phyloP scores from a whole-genome alignment of 75 land plant genomes.

The Sequoiadendron giganteum region DNA sequence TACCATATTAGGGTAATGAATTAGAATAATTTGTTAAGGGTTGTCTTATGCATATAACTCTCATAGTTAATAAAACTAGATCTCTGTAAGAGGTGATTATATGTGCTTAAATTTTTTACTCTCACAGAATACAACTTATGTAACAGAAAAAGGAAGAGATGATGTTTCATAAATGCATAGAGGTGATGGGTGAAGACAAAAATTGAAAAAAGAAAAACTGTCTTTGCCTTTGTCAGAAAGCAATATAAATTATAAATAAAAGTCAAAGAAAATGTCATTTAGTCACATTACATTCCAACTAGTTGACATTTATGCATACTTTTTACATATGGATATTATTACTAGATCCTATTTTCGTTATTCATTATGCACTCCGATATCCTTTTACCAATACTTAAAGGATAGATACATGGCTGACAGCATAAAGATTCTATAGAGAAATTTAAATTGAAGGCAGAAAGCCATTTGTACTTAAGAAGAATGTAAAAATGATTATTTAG shows the following conservation, averaged over 20 bases:
- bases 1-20: neutral
- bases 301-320: neutral
- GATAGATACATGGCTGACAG: neutral
- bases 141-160: neutral
- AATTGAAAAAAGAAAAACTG: neutral
- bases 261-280: neutral
- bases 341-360: neutral
- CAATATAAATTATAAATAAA: neutral
- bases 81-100: neutral
- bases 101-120: neutral
- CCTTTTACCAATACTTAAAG: neutral
- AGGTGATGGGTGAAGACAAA: neutral
- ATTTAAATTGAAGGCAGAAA: neutral
- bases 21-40: neutral
- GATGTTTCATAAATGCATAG: neutral
- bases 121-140: neutral
- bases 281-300: neutral
- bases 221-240: neutral
- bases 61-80: neutral
- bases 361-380: neutral
- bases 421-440: neutral
- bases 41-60: neutral
- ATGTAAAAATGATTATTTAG: too few relatives aligned
- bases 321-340: neutral
- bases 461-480: neutral